These are phyloP conservation scores for Melastoma malabathricum DNA, from an alignment of 345 rosid genomes.

Conservation along the genomic window DNA sequence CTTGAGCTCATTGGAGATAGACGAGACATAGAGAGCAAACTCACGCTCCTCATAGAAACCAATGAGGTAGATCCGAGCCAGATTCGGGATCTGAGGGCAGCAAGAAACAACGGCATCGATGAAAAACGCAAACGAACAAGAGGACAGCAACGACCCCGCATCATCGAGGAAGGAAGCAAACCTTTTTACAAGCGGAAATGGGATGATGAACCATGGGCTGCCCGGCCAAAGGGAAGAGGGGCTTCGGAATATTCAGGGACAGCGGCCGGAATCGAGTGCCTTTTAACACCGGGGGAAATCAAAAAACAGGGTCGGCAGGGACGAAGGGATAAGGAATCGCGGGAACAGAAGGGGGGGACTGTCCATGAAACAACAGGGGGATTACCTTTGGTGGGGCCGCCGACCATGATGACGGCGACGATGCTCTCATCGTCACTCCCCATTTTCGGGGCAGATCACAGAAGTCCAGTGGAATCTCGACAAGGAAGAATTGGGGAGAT, in stretches of 20 bases:
- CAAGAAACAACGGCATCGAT: conserved; percentile 3
- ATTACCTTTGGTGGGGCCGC: conserved; percentile 97
- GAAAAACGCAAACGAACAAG: neutral
- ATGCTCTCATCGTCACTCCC: conserved; percentile 62
- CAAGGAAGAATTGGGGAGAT: neutral
- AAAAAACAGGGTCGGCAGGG: no score
- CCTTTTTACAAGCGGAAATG: conserved; percentile 92
- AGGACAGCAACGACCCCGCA: neutral
- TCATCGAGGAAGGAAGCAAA: conserved; percentile 2
- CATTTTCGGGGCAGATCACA: conserved; percentile 20
- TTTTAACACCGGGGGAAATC: conserved; percentile 5
- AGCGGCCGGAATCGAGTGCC: conserved; percentile 88
- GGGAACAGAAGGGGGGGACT: no score
- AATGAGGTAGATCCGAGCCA: conserved; percentile 60
- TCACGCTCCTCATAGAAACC: conserved; percentile 94
- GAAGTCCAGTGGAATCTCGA: neutral
- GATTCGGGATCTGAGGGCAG: conserved; percentile 53
- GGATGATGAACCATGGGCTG: conserved; percentile 99
- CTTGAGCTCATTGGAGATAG: conserved; percentile 77
- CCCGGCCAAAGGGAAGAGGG: conserved; percentile 82
- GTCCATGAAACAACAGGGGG: neutral
- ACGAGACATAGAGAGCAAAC: conserved; percentile 68
- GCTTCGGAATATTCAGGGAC: conserved; percentile 83
- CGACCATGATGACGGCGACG: conserved; percentile 97
- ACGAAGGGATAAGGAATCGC: no score